A percentile compares a stretch with the other conserved stretches of the same genome.
Evolutionary conservation across 108 stramenopile species (phyloP).

Genomic region (Craspedostauros australis): DNA sequence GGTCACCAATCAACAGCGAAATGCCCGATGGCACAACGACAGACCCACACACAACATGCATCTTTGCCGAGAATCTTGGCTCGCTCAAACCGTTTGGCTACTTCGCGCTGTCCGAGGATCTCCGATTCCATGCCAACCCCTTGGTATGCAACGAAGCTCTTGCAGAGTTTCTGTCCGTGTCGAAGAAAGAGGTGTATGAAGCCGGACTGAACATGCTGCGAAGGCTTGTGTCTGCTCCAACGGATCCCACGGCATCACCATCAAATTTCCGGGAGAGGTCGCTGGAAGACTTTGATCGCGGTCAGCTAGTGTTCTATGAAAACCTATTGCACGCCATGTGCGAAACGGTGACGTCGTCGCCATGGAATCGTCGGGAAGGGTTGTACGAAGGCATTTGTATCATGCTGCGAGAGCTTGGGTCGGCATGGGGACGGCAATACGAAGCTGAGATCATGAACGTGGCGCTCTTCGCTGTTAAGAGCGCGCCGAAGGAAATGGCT

Average conservation of each 20-base stretch:
- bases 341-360: conserved; percentile 22
- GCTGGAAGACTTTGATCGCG: conserved; percentile 10
- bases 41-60: not conserved
- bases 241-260: conserved; percentile 1
- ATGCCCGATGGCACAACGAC: not conserved
- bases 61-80: conserved; percentile 29
- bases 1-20: conserved; percentile 17
- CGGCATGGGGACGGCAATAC: conserved; percentile 46
- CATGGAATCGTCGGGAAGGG: conserved; percentile 48
- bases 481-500: conserved; percentile 55
- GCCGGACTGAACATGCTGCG: conserved; percentile 28
- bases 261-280: not conserved
- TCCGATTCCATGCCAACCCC: conserved; percentile 30
- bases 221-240: conserved; percentile 21
- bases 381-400: conserved; percentile 33
- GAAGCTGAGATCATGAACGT: conserved; percentile 66
- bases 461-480: conserved; percentile 69
- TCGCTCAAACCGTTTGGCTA: conserved; percentile 59
- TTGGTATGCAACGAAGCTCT: conserved; percentile 48
- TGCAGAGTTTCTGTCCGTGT: conserved; percentile 39
- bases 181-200: too few relatives aligned
- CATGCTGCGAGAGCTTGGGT: conserved; percentile 40
- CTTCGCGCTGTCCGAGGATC: conserved; percentile 46
- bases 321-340: conserved; percentile 49
- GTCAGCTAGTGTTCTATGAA: conserved; percentile 38